A percentile compares a stretch with the other conserved stretches of the same genome.
phyloP scores from a whole-genome alignment of 2,329 filamentous ascomycete species.

The Fusarium keratoplasticum region DNA sequence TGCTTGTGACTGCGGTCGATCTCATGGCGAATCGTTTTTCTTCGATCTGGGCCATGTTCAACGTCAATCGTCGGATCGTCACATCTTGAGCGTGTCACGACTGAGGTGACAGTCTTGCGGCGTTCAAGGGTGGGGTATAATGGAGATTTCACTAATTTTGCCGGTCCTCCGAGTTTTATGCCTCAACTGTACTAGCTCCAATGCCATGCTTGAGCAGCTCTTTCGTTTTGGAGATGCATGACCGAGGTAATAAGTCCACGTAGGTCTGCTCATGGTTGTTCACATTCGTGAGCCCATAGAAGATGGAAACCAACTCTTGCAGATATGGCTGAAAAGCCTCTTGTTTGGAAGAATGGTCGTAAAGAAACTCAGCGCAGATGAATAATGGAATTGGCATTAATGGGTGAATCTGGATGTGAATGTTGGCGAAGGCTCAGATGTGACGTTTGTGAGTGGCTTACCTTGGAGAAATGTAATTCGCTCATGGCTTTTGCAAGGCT shows the following conservation, averaged over 20 bases:
- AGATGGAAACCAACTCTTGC: not conserved
- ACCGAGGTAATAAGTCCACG: not conserved
- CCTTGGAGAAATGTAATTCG: not conserved
- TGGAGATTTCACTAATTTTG: not conserved
- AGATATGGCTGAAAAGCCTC: not conserved
- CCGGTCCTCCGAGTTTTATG: not conserved
- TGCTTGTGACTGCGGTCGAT: not conserved
- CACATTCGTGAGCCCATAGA: not conserved
- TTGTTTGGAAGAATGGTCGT: not conserved
- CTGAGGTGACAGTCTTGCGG: not conserved
- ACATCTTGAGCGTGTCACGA: not conserved
- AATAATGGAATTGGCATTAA: not conserved
- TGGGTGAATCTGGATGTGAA: not conserved
- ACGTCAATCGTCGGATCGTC: not conserved
- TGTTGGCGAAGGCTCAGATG: not conserved
- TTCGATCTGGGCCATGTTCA: not conserved
- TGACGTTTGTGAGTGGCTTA: not conserved
- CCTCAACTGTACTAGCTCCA: not conserved
- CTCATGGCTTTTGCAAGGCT: not conserved
- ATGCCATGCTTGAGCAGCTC: not conserved
- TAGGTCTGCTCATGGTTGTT: not conserved
- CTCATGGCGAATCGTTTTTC: not conserved
- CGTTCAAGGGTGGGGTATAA: not conserved
- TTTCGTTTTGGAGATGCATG: not conserved
- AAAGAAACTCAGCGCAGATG: not conserved